phyloP scores from a whole-genome alignment of 73 alveolate genomes.

The Diophrys sp. region DNA sequence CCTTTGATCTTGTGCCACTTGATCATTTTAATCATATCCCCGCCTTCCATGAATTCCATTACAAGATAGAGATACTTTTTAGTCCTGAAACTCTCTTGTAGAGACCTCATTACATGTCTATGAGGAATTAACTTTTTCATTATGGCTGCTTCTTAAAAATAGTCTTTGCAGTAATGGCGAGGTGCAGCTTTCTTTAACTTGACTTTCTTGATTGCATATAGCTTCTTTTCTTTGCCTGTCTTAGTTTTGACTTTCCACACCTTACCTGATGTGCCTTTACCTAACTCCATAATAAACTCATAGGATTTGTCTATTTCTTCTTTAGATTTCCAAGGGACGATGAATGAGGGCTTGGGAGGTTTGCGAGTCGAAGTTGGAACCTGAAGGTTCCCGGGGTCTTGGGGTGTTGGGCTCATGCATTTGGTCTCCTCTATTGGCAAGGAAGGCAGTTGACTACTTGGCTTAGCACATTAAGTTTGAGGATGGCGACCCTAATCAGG shows the following conservation, averaged over 20 bases:
- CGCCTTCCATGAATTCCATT: not conserved
- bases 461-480: too few species aligned
- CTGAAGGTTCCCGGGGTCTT: too few species aligned
- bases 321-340: not conserved
- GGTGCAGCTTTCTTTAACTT: not conserved
- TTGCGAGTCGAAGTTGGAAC: too few species aligned
- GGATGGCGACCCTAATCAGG: too few species aligned
- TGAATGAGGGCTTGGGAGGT: too few species aligned
- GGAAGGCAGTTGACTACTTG: too few species aligned
- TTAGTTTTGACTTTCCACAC: not conserved
- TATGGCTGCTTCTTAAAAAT: not conserved
- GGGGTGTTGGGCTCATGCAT: too few species aligned
- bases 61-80: not conserved
- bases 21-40: not conserved
- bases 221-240: not conserved
- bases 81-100: not conserved
- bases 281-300: not conserved
- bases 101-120: not conserved
- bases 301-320: not conserved
- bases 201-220: not conserved
- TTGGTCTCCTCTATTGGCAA: too few species aligned
- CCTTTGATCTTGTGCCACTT: constrained; percentile 9
- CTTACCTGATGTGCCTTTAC: not conserved
- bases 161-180: not conserved
- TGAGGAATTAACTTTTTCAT: not conserved